phyloP scores from a whole-genome alignment of 768 basidiomycete species.

The Lactifluus hygrophoroides region DNA sequence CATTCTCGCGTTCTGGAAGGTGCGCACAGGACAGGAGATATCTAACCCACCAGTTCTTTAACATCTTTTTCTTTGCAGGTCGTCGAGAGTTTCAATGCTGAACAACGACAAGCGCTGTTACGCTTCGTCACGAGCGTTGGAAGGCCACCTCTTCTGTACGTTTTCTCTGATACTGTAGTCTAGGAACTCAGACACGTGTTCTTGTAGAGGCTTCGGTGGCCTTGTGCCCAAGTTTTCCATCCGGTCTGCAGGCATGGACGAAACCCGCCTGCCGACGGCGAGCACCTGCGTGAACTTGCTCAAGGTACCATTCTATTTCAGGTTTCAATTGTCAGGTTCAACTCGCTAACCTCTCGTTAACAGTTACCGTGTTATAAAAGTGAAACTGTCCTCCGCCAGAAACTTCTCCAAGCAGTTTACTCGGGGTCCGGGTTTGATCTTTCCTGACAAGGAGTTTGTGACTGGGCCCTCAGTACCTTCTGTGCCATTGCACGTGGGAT shows the following conservation, averaged over 20 bases:
- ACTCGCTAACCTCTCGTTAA: not conserved
- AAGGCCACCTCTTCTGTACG: no score
- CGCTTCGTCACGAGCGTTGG: no score
- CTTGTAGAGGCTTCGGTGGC: no score
- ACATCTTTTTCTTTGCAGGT: conserved; percentile 39
- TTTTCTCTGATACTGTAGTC: no score
- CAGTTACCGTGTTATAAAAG: conserved; percentile 36
- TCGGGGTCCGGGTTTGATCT: conserved; percentile 90
- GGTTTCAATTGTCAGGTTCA: not conserved
- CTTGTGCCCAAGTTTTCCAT: no score
- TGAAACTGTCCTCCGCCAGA: conserved; percentile 56
- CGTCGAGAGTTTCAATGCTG: conserved; percentile 68
- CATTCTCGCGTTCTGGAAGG: conserved; percentile 78
- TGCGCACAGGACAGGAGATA: conserved; percentile 25
- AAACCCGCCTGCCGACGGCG: not conserved
- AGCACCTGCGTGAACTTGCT: conserved; percentile 59
- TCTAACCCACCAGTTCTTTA: not conserved
- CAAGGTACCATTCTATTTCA: conserved; percentile 43
- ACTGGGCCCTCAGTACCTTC: not conserved
- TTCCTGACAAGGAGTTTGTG: conserved; percentile 38
- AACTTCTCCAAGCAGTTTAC: conserved; percentile 79
- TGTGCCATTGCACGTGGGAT: not conserved
- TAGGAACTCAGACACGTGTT: no score
- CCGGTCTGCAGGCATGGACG: no score
- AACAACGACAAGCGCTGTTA: conserved; percentile 34